Base-by-base conservation (phyloP, 176 grass and related monocot genomes). In the Canna indica region DNA sequence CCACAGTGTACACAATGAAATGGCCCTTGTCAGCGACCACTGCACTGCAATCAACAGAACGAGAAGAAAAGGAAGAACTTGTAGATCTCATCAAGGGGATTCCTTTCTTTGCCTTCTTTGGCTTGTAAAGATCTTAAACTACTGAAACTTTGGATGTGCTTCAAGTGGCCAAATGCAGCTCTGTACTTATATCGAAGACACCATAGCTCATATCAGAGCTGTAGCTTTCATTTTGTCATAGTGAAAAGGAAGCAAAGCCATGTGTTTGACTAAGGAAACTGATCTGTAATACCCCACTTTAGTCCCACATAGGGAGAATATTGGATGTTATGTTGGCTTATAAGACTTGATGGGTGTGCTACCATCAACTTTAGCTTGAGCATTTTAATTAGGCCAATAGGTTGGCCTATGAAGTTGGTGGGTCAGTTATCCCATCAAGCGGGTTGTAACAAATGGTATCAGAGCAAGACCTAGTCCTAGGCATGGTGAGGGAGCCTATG, bases 51-150 rank as follows among this genome's bases (percentile, higher is more conserved):
- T 32, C 15, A 0, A 2, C 15, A 29, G 59, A 62, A 32, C 59
- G 16, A 11, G 30, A 32, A 26, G 59, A 62, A 32, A 11, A 30
- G 12, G 30, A 62, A 30, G 24, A 26, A 22, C 65, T 42, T 11
- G 22, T 45, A 26, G 65, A 10, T 68, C 38, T 68, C 36, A 44
- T 45, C 65, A 15, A 68, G 65, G 35, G n/a, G 38, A 68, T 41
- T 68, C 65, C 65, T 27, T 27, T 68, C 20, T 26, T 68, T 13
- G 65, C 65, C 65, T 68, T 41, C 36, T 68, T 36, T 68, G 36
- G 42, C 65, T 68, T 68, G 65, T 44, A 5, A 24, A 27, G n/a
- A 68, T 10, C 22, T 16, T n/a, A 24, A 7, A n/a, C 9, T 68
- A 36, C 5, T 68, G n/a, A 42, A 68, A 68, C 20, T 41, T 68